These are phyloP conservation scores for Neoarthrinium moseri DNA, from an alignment of 2,329 filamentous ascomycete species.

Conservation along the genomic window DNA sequence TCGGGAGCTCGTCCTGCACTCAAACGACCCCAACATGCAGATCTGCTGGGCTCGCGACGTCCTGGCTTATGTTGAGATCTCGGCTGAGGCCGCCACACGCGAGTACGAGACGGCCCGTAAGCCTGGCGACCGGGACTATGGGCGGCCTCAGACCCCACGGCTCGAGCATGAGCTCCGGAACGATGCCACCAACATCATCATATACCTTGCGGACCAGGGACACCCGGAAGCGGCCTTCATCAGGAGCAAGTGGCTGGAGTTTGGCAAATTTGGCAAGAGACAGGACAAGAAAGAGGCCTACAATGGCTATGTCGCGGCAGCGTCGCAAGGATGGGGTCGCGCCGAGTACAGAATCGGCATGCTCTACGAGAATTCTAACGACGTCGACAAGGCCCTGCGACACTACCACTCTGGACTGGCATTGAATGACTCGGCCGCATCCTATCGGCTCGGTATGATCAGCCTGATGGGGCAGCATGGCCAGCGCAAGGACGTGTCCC, in stretches of 20 bases:
- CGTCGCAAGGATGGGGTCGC: slow-evolving; percentile 79
- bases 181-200: slow-evolving; percentile 89
- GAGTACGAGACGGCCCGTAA: slow-evolving; percentile 43
- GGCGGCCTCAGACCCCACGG: slow-evolving; percentile 75
- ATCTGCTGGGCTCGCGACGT: slow-evolving; percentile 95
- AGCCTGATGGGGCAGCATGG: slow-evolving; percentile 91
- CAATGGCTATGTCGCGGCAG: slow-evolving; percentile 79
- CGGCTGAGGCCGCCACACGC: slow-evolving; percentile 72
- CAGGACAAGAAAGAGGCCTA: slow-evolving; percentile 96
- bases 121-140: slow-evolving; percentile 31
- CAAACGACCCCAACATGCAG: slow-evolving; percentile 94
- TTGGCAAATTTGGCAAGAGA: slow-evolving; percentile 89
- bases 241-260: slow-evolving; percentile 94
- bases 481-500: slow-evolving; percentile 75
- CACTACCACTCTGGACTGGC: slow-evolving; percentile 85
- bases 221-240: slow-evolving; percentile 95
- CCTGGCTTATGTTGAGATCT: slow-evolving; percentile 82
- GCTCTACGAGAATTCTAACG: slow-evolving; percentile 95
- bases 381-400: slow-evolving; percentile 83
- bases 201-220: slow-evolving; percentile 83
- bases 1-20: slow-evolving; percentile 79
- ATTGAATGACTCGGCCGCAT: slow-evolving; percentile 82
- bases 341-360: slow-evolving; percentile 98
- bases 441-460: slow-evolving; percentile 93
- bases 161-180: slow-evolving; percentile 84